Conservation (phyloP, 805 yeast genomes). For the Wickerhamomyces xylosicus region DNA sequence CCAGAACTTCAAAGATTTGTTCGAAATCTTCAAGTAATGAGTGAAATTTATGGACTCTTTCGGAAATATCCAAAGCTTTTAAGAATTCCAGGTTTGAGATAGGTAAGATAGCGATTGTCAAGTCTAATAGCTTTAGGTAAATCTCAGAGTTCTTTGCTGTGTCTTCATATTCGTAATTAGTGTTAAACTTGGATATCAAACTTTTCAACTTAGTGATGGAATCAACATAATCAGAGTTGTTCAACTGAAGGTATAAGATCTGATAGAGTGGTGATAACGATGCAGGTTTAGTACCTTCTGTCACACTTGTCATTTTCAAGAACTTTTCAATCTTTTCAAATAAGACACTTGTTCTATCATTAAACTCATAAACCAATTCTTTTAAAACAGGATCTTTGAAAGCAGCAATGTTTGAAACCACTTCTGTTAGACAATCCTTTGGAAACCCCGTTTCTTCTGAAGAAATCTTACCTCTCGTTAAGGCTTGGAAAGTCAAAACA, state of each 20-base stretch:
- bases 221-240: conserved; percentile 35
- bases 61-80: conserved; percentile 20
- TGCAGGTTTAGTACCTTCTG: conserved; percentile 20
- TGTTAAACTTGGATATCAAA: conserved; percentile 20
- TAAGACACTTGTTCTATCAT: conserved; percentile 3
- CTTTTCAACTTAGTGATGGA: conserved; percentile 28
- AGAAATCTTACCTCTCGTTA: conserved; percentile 28
- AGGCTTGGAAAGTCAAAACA: conserved; percentile 38
- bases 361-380: conserved; percentile 8
- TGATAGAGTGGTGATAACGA: conserved; percentile 51
- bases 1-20: conserved; percentile 28
- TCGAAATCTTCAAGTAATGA: conserved; percentile 25
- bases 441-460: conserved; percentile 1
- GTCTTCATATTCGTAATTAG: conserved; percentile 12
- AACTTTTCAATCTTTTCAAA: conserved; percentile 25
- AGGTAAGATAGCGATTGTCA: conserved; percentile 42
- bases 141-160: conserved; percentile 12
- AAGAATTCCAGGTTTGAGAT: conserved; percentile 33
- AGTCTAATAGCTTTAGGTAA: conserved; percentile 28
- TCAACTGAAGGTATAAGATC: conserved; percentile 45
- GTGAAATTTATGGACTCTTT: conserved; percentile 25
- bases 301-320: conserved; percentile 15
- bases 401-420: conserved; percentile 12
- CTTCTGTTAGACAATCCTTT: conserved; percentile 9
- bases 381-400: conserved; percentile 5